Conservation (phyloP, 179 eudicot genomes). For the Amaranthus tricolor region DNA sequence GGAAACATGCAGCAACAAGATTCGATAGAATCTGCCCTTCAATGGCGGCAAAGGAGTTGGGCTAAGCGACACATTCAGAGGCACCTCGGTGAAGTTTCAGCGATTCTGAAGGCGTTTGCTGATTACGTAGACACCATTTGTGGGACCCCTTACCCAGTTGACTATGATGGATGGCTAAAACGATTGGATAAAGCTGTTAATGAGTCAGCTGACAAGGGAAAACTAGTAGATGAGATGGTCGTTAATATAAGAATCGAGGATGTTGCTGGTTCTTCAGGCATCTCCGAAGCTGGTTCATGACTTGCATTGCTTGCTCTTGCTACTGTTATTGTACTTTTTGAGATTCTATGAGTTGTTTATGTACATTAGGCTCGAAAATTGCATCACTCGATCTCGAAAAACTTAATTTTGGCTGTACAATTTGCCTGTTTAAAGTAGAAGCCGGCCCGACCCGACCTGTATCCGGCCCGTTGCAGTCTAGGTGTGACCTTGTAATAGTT, state of each 20-base stretch:
- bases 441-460: no score
- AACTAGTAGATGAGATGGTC: conserved; percentile 40
- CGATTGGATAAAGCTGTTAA: conserved; percentile 58
- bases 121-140: conserved; percentile 81
- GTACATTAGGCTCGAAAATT: conserved; percentile 14
- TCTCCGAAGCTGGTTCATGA: conserved; percentile 41
- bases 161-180: conserved; percentile 76
- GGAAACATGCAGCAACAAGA: conserved; percentile 69
- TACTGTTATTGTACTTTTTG: conserved; percentile 9
- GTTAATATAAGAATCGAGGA: conserved; percentile 45
- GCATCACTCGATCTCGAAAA: conserved; percentile 16
- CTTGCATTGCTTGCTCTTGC: background rate
- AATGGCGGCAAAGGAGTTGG: conserved; percentile 84
- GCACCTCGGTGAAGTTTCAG: conserved; percentile 70
- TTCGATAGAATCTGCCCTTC: conserved; percentile 78
- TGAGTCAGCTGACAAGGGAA: conserved; percentile 53
- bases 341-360: conserved; percentile 8
- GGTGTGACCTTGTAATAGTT: conserved; percentile 12
- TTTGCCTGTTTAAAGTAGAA: background rate
- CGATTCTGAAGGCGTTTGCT: conserved; percentile 83
- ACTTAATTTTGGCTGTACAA: conserved; percentile 20
- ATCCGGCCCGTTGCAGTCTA: no score
- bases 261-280: conserved; percentile 64
- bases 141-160: conserved; percentile 86
- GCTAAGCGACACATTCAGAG: conserved; percentile 68